Evolutionary conservation across 108 stramenopile species (phyloP).

Genomic region (Seminavis robusta): DNA sequence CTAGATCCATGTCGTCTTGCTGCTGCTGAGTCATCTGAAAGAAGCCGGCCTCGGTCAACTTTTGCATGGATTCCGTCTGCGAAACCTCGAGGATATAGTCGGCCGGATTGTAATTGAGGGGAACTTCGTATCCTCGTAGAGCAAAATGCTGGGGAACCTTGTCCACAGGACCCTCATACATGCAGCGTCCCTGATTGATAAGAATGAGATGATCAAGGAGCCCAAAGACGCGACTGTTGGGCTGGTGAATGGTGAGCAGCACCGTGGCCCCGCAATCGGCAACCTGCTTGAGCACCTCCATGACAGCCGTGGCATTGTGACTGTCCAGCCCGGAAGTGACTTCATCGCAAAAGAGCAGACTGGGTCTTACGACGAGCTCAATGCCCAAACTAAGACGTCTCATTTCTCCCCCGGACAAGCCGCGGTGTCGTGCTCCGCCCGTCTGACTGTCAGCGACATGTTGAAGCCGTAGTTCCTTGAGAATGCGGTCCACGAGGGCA

Average conservation of each 20-base stretch:
- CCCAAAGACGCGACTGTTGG: slow-evolving; percentile 55
- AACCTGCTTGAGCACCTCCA: slow-evolving; percentile 55
- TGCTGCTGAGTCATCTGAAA: slow-evolving; percentile 35
- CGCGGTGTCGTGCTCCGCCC: slow-evolving; percentile 55
- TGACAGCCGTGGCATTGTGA: slow-evolving; percentile 58
- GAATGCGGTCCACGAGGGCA: slow-evolving; percentile 52
- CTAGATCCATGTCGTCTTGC: no score
- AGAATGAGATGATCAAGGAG: slow-evolving; percentile 58
- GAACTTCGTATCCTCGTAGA: slow-evolving; percentile 46
- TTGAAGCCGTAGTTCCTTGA: slow-evolving; percentile 57
- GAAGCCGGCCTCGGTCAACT: slow-evolving; percentile 40
- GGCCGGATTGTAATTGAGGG: slow-evolving; percentile 71
- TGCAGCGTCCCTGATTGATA: slow-evolving; percentile 40
- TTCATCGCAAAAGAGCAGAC: slow-evolving; percentile 48
- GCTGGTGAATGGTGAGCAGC: slow-evolving; percentile 78
- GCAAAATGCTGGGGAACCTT: slow-evolving; percentile 46
- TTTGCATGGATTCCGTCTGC: no score
- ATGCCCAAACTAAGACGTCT: slow-evolving; percentile 57
- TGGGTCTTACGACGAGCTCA: slow-evolving; percentile 51
- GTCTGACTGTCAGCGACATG: slow-evolving; percentile 65
- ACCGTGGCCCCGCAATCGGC: slow-evolving; percentile 60
- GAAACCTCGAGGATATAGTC: slow-evolving; percentile 76
- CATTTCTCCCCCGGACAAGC: slow-evolving; percentile 59
- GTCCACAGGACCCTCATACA: slow-evolving; percentile 39
- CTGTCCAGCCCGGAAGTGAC: slow-evolving; percentile 75